Evolutionary conservation across 805 yeast species (phyloP).

Genomic region (Nakazawaea ambrosiae): DNA sequence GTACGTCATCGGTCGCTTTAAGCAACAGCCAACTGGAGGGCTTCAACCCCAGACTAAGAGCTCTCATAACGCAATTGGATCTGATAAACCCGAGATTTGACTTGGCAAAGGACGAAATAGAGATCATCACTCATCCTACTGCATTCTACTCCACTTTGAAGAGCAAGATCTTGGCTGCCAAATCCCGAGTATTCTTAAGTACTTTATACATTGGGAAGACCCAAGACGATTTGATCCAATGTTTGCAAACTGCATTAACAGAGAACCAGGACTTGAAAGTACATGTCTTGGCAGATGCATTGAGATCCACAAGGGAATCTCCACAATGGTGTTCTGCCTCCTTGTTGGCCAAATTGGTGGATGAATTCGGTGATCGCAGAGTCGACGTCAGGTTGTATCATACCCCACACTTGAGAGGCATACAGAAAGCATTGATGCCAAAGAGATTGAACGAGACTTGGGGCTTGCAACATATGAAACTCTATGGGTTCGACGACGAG

Average conservation of each 20-base stretch:
- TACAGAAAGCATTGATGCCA: constrained; percentile 62
- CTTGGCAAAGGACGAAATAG: constrained; percentile 47
- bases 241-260: constrained; percentile 52
- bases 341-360: constrained; percentile 57
- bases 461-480: constrained; percentile 96
- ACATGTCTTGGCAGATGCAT: constrained; percentile 73
- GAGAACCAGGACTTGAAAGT: constrained; percentile 58
- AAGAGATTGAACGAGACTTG: constrained; percentile 82
- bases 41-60: constrained; percentile 37
- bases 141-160: constrained; percentile 67
- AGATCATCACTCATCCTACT: constrained; percentile 56
- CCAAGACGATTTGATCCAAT: constrained; percentile 67
- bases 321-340: constrained; percentile 77
- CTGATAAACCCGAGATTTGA: constrained; percentile 63
- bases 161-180: constrained; percentile 53
- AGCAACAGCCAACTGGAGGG: constrained; percentile 1
- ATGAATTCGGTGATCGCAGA: constrained; percentile 53
- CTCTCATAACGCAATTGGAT: constrained; percentile 48
- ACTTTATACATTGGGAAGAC: constrained; percentile 81
- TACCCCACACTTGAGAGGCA: constrained; percentile 77
- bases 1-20: neutral
- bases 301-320: constrained; percentile 89
- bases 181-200: constrained; percentile 67
- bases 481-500: constrained; percentile 91
- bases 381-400: constrained; percentile 82